Conservation (phyloP, 2,329 filamentous ascomycete genomes). For the Cladosporium sp. region DNA sequence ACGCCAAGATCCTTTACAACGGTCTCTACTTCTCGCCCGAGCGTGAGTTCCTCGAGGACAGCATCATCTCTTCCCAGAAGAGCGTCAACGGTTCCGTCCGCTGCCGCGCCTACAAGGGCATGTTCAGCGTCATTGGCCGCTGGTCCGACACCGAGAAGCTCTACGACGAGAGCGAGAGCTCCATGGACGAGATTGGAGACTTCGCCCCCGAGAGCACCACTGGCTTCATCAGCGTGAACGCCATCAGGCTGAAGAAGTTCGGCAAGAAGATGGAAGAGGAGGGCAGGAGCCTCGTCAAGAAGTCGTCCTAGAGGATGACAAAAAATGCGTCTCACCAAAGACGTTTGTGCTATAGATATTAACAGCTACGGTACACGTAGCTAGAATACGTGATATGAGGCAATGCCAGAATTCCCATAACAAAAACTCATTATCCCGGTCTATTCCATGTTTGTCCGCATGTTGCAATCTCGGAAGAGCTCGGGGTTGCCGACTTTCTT, state of each 20-base stretch:
- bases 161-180: conserved; percentile 65
- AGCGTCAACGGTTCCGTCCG: conserved; percentile 63
- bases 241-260: conserved; percentile 55
- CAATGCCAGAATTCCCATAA: background rate
- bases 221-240: conserved; percentile 70
- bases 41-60: conserved; percentile 69
- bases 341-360: conserved; percentile 12
- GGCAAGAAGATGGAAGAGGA: conserved; percentile 41
- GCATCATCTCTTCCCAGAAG: conserved; percentile 61
- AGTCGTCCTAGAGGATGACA: conserved; percentile 8
- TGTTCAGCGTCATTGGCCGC: conserved; percentile 60
- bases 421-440: background rate
- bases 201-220: conserved; percentile 67
- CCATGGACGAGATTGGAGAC: conserved; percentile 70
- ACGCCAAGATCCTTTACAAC: conserved; percentile 61
- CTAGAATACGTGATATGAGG: conserved; percentile 17
- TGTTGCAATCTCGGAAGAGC: conserved; percentile 7
- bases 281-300: conserved; percentile 35
- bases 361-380: conserved; percentile 1
- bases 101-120: conserved; percentile 67
- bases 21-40: conserved; percentile 70
- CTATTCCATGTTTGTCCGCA: background rate
- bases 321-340: background rate
- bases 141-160: conserved; percentile 67
- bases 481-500: background rate